Evolutionary conservation across 2,329 filamentous ascomycete genomes (phyloP).

Genomic region (Chalara sp.): DNA sequence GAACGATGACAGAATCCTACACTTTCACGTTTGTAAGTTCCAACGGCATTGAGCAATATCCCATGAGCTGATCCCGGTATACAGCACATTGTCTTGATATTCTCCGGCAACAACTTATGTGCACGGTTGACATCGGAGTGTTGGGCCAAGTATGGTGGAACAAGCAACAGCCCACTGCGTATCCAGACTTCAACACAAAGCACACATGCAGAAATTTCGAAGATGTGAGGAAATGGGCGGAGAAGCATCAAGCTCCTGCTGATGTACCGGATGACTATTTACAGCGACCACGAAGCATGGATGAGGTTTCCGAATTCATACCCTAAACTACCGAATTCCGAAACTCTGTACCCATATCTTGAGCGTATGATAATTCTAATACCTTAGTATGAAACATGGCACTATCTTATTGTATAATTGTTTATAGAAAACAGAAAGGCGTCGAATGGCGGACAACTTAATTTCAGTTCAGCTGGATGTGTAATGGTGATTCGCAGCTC

Average conservation of each 20-base stretch:
- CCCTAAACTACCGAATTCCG: background rate
- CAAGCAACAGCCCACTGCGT: background rate
- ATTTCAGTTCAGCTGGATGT: too few relatives aligned
- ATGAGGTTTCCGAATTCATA: background rate
- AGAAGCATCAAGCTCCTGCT: background rate
- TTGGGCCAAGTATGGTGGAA: constrained; percentile 19
- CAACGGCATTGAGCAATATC: background rate
- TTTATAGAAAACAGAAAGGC: too few relatives aligned
- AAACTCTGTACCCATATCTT: too few relatives aligned
- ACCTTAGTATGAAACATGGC: too few relatives aligned
- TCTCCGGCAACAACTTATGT: background rate
- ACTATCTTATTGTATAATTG: too few relatives aligned
- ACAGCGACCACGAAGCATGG: background rate
- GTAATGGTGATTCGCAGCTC: too few relatives aligned
- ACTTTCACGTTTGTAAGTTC: background rate
- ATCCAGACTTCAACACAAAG: background rate
- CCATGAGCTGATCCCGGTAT: background rate
- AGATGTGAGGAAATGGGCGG: background rate
- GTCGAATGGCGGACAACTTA: too few relatives aligned
- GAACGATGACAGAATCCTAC: background rate
- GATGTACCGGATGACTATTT: too few relatives aligned
- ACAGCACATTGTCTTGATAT: background rate
- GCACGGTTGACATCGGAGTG: background rate
- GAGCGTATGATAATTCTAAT: too few relatives aligned
- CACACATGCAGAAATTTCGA: background rate